Conservation (phyloP, 2,329 filamentous ascomycete genomes). For the Phoma sp. region DNA sequence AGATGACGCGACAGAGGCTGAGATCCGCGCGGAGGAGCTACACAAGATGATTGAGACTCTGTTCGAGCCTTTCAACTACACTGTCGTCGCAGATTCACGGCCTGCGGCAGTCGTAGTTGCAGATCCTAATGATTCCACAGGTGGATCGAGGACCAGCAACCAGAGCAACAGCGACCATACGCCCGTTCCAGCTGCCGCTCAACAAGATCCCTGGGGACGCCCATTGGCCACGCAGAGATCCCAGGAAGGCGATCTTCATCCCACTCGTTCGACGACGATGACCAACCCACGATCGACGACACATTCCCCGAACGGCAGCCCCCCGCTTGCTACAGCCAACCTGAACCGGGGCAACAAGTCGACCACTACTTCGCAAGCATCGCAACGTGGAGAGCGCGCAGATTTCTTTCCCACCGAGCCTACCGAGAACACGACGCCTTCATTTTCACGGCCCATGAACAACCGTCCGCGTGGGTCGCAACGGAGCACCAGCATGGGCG, state of each 20-base stretch:
- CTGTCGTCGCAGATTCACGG: conserved; percentile 77
- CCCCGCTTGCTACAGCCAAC: conserved; percentile 48
- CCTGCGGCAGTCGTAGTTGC: conserved; percentile 45
- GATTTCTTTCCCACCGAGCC: conserved; percentile 47
- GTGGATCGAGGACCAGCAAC: conserved; percentile 44
- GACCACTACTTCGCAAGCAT: conserved; percentile 40
- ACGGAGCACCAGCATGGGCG: conserved; percentile 77
- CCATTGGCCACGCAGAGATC: conserved; percentile 42
- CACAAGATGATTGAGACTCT: conserved; percentile 93
- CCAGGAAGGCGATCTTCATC: conserved; percentile 48
- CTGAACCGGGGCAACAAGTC: conserved; percentile 24
- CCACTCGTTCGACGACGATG: conserved; percentile 44
- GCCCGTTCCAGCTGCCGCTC: conserved; percentile 39
- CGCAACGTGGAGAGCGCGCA: conserved; percentile 44
- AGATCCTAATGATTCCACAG: conserved; percentile 39
- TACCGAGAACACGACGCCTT: conserved; percentile 36
- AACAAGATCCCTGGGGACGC: conserved; percentile 44
- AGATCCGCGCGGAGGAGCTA: conserved; percentile 92
- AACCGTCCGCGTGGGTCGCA: conserved; percentile 65
- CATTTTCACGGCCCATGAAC: conserved; percentile 51
- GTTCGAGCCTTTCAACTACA: conserved; percentile 96
- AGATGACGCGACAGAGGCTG: conserved; percentile 92
- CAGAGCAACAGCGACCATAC: conserved; percentile 44
- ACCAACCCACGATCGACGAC: conserved; percentile 53
- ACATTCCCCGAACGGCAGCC: conserved; percentile 58